Evolutionary conservation across 176 grass and related monocot species (phyloP), one percentile per base, ranked within the genome.

Genomic region (Phragmites australis): DNA sequence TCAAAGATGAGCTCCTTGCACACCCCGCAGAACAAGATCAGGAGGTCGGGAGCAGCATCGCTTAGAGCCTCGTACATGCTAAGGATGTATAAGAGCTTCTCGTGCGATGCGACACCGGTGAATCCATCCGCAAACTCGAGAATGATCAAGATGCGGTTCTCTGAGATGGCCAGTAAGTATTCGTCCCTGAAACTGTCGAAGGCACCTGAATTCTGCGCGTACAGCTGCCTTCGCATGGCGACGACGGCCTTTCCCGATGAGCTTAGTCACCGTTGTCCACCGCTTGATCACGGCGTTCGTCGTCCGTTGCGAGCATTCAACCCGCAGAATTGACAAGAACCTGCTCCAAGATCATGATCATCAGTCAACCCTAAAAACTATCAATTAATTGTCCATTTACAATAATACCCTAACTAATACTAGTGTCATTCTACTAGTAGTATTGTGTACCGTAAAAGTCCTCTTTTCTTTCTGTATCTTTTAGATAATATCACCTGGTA

Each of bases 31-130:
- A 82, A 48, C 8, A 82, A 2, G 41, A 39, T 21, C 4, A 72
- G 80, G 21, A 82, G 53, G 41, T 27, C 19, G 7, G 80, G 68
- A 0, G 68, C 56, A 2, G 68, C 54, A 4, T 72, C 9, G 68
- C 43, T 63, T 19, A 82, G 68, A 10, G 66, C 80, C 68, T 82
- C 68, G 43, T 71, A 72, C 80, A 82, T 82, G 55, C 14, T 43
- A 15, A 82, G 44, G 27, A 70, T 59, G 66, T 81, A 81, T 0
- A 81, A 39, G 79, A 81, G 79, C 65, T 81, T 81, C 52, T 81
- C 52, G 66, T 81, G 79, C 19, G 79, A 81, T 7, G 65, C 46
- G 79, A 81, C 59, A 55, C 0, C 2, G 68, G 68, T 73, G 68
- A 72, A 82, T 2, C 21, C 80, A 55, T 72, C 6, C 7, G 68